Percentiles rank a stretch among this genome's conserved stretches.
Conservation (phyloP, 257 asterid genomes). For the Jacaranda mimosifolia region DNA sequence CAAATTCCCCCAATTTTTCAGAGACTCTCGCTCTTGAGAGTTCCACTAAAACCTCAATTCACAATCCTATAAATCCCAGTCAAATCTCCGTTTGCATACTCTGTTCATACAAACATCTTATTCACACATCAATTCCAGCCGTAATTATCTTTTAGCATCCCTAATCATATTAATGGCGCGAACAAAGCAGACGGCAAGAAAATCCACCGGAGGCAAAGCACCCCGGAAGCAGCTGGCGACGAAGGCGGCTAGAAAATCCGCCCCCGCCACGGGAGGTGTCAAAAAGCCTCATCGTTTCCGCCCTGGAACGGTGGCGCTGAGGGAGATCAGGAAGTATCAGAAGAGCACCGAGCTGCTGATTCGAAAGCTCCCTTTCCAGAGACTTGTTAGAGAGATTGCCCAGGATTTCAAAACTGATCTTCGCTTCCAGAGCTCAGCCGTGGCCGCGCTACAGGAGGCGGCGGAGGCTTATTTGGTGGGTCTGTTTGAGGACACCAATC, state of each 20-base stretch:
- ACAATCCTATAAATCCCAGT: not conserved
- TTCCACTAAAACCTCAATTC: not conserved
- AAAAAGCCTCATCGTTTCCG: constrained; percentile 21
- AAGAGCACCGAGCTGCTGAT: constrained; percentile 7
- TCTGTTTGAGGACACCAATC: constrained; percentile 21
- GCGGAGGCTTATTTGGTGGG: constrained; percentile 27
- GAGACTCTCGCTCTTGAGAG: not conserved
- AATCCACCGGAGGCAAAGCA: constrained; percentile 25
- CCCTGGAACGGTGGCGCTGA: constrained; percentile 17
- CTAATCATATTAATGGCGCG: constrained; percentile 1
- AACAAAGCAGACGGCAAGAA: constrained; percentile 6
- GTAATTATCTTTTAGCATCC: too few species aligned
- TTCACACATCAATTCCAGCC: too few species aligned
- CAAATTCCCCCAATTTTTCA: not conserved
- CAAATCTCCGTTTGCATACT: not conserved
- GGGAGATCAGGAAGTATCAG: constrained; percentile 6
- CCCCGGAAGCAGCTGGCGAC: constrained; percentile 29
- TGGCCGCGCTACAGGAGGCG: constrained; percentile 28
- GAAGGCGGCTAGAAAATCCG: constrained; percentile 22
- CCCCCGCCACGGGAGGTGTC: constrained; percentile 23
- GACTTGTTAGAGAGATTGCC: constrained; percentile 17
- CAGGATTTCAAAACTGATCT: constrained; percentile 27
- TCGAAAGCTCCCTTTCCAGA: constrained; percentile 5
- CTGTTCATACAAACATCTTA: too few species aligned
- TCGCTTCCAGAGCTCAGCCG: constrained; percentile 14